Percentiles rank a stretch among this genome's conserved stretches.
Evolutionary conservation across 371 early-diverging fungal species (phyloP).

Genomic region (Coemansia sp.): DNA sequence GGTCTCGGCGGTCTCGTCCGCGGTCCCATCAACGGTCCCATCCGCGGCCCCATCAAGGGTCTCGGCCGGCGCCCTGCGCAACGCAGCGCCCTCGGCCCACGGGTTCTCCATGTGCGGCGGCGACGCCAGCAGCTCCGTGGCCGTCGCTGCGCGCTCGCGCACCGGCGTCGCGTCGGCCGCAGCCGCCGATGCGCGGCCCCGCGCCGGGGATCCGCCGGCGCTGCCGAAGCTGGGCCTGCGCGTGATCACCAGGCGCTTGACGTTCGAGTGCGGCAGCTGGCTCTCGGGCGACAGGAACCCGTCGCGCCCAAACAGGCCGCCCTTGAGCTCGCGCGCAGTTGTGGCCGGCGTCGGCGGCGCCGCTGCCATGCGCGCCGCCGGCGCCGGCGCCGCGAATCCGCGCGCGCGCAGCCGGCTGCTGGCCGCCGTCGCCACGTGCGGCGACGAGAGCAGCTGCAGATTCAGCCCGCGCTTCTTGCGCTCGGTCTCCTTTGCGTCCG

Average conservation of each 20-base stretch:
- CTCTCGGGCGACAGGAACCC: conserved; percentile 66
- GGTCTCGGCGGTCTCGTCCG: conserved; percentile 2
- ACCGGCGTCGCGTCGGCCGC: conserved; percentile 42
- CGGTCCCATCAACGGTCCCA: background rate
- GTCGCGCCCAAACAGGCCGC: conserved; percentile 64
- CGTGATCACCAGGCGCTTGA: conserved; percentile 67
- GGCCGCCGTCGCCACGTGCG: conserved; percentile 10
- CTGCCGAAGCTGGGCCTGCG: conserved; percentile 42
- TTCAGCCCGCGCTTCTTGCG: conserved; percentile 58
- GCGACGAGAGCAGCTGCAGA: conserved; percentile 25
- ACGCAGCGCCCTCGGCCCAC: background rate
- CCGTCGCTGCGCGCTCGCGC: conserved; percentile 39
- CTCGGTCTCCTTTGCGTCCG: conserved; percentile 60
- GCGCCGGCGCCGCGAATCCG: conserved; percentile 36
- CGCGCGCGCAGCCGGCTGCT: conserved; percentile 32
- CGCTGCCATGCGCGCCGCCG: conserved; percentile 37
- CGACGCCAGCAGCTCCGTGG: conserved; percentile 3
- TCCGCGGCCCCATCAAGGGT: background rate
- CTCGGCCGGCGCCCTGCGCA: background rate
- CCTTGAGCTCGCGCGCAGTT: conserved; percentile 5
- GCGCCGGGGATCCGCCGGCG: conserved; percentile 34
- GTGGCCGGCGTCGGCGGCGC: conserved; percentile 27
- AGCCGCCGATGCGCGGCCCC: conserved; percentile 10
- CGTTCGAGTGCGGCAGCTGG: conserved; percentile 70
- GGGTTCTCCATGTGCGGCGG: conserved; percentile 17